Conservation (phyloP, 1,139 yeast species). For the Hyphopichia burtonii region DNA sequence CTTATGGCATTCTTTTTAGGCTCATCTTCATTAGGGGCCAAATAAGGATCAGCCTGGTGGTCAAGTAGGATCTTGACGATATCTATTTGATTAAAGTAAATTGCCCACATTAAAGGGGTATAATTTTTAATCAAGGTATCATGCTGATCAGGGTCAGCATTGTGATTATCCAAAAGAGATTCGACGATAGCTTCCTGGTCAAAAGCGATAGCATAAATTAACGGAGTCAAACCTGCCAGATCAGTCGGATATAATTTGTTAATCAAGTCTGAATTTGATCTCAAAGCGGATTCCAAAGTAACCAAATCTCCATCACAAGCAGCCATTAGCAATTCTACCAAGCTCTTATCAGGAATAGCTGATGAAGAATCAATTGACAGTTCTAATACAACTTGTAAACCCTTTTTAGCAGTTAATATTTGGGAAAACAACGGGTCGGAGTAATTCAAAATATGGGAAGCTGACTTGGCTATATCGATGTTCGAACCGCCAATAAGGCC, state of each 20-base stretch:
- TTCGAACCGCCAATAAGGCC: background rate
- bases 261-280: constrained; percentile 30
- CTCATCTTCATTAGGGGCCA: constrained; percentile 21
- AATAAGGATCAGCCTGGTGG: constrained; percentile 43
- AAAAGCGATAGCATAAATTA: constrained; percentile 54
- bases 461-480: background rate
- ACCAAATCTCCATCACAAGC: constrained; percentile 53
- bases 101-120: constrained; percentile 53
- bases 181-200: constrained; percentile 45
- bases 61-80: constrained; percentile 34
- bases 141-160: constrained; percentile 38
- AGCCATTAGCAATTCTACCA: constrained; percentile 40
- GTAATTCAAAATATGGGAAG: constrained; percentile 14
- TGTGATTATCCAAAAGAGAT: constrained; percentile 30
- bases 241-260: constrained; percentile 32
- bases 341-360: constrained; percentile 10
- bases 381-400: constrained; percentile 28
- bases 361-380: background rate
- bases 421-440: constrained; percentile 42
- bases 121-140: constrained; percentile 34
- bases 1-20: constrained; percentile 34
- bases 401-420: constrained; percentile 48
- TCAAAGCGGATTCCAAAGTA: constrained; percentile 36
- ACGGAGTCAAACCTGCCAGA: constrained; percentile 46
- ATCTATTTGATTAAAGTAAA: constrained; percentile 36